Evolutionary conservation across 1,284 basidiomycete species (phyloP).

Genomic region (Ustilago bromivora): DNA sequence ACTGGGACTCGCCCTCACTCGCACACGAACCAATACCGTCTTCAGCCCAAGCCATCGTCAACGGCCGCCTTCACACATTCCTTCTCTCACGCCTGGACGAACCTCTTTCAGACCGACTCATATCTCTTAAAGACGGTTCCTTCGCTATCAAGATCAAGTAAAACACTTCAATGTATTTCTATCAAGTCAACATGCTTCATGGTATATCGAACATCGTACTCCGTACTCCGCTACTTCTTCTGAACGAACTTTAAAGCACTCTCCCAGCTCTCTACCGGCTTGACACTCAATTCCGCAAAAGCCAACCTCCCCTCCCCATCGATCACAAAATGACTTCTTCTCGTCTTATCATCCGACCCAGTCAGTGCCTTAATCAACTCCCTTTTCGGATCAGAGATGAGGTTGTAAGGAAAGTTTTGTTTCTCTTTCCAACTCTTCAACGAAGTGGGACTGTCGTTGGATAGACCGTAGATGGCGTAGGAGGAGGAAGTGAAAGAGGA

Average conservation of each 20-base stretch:
- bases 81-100: constrained; percentile 6
- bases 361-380: constrained; percentile 83
- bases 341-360: constrained; percentile 79
- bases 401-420: constrained; percentile 84
- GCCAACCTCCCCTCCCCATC: constrained; percentile 53
- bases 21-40: background rate
- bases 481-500: constrained; percentile 78
- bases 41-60: background rate
- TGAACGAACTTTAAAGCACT: constrained; percentile 28
- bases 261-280: constrained; percentile 52
- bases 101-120: constrained; percentile 15
- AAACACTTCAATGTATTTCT: background rate
- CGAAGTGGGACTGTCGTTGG: constrained; percentile 81
- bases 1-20: constrained; percentile 15
- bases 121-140: constrained; percentile 9
- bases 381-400: constrained; percentile 88
- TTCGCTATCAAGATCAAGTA: constrained; percentile 29
- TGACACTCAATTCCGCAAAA: constrained; percentile 50
- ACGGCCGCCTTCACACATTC: constrained; percentile 18
- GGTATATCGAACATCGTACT: too few species aligned
- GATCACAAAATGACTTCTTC: constrained; percentile 65
- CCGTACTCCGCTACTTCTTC: background rate
- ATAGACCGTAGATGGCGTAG: constrained; percentile 86
- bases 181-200: too few species aligned
- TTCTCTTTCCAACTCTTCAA: constrained; percentile 73